phyloP scores from a whole-genome alignment of 306 rosid genomes.

The Macrotyloma uniflorum region DNA sequence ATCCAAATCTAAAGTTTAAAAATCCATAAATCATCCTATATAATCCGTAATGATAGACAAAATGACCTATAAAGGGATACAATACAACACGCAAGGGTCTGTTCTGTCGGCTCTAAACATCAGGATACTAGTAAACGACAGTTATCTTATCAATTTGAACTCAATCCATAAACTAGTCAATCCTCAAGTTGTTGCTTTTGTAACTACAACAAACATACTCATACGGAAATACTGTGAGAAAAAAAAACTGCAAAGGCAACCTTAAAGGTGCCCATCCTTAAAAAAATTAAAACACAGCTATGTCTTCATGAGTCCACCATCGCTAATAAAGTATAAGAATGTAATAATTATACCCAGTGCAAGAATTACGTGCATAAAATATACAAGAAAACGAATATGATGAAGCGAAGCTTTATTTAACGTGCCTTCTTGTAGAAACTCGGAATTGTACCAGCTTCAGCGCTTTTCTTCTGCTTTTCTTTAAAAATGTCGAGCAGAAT shows the following conservation, averaged over 20 bases:
- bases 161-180: neutral
- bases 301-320: conserved; percentile 20
- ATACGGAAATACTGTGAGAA: neutral
- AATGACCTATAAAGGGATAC: conserved; percentile 14
- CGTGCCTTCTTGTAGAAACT: conserved; percentile 97
- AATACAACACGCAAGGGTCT: neutral
- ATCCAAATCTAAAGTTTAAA: conserved; percentile 26
- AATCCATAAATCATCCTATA: conserved; percentile 23
- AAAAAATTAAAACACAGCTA: neutral
- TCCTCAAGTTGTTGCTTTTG: neutral
- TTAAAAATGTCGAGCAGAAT: conserved; percentile 97
- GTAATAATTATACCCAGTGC: conserved; percentile 7
- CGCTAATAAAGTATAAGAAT: conserved; percentile 8
- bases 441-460: conserved; percentile 93
- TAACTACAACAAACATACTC: neutral
- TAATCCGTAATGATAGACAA: neutral
- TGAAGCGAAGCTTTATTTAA: conserved; percentile 34
- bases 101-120: conserved; percentile 6
- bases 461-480: conserved; percentile 91
- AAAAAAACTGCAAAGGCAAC: neutral
- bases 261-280: neutral
- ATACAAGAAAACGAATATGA: conserved; percentile 22
- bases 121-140: conserved; percentile 9
- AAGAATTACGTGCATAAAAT: neutral
- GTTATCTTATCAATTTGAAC: neutral